Evolutionary conservation across 371 early-diverging fungal genomes (phyloP).

Genomic region (Mortierella sp.): DNA sequence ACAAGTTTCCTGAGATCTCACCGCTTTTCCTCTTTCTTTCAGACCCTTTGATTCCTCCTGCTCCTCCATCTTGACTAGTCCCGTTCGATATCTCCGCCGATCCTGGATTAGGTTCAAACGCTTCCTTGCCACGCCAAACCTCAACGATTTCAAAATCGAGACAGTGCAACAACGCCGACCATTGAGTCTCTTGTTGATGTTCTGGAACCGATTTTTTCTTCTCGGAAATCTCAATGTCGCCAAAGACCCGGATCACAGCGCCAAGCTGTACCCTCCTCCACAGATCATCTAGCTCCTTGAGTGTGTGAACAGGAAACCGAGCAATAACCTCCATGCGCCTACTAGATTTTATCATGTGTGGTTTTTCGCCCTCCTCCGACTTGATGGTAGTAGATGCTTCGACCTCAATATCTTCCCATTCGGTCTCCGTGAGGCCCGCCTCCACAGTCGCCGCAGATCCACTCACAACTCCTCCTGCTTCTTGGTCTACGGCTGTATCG

Average conservation of each 20-base stretch:
- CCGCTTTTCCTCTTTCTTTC: conserved; percentile 39
- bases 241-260: conserved; percentile 35
- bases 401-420: conserved; percentile 32
- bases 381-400: neutral
- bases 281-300: conserved; percentile 43
- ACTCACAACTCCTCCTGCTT: neutral
- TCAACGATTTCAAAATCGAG: conserved; percentile 44
- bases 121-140: conserved; percentile 39
- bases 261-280: conserved; percentile 51
- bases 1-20: conserved; percentile 10
- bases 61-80: conserved; percentile 42
- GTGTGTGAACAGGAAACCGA: conserved; percentile 32
- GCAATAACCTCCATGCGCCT: conserved; percentile 46
- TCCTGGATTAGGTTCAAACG: conserved; percentile 49
- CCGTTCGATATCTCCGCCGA: conserved; percentile 18
- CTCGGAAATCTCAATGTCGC: conserved; percentile 50
- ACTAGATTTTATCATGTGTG: neutral
- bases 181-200: neutral
- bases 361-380: neutral
- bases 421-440: conserved; percentile 44
- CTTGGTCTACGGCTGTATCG: neutral
- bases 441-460: neutral
- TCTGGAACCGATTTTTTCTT: neutral
- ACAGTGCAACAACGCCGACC: conserved; percentile 47
- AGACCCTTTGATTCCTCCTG: conserved; percentile 9